Evolutionary conservation across 331 rosid species (phyloP).

Genomic region (Erythrophleum ivorense): DNA sequence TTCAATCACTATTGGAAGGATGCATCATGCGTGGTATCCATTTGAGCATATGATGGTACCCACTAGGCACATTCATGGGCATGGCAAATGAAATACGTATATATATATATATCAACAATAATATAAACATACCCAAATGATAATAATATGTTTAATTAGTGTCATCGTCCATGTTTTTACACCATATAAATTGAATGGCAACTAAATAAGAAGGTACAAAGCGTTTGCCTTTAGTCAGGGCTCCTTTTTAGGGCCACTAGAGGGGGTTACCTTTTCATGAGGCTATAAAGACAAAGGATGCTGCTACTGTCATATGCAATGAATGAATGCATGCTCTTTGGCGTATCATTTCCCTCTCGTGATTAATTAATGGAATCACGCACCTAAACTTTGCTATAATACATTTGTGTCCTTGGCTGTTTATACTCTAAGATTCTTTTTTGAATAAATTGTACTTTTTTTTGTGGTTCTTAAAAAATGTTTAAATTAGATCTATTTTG

Average conservation of each 20-base stretch:
- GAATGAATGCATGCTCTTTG: constrained; percentile 43
- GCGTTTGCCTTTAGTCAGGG: too few species aligned
- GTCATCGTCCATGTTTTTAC: too few species aligned
- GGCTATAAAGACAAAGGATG: constrained; percentile 40
- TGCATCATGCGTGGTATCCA: constrained; percentile 15
- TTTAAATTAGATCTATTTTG: too few species aligned
- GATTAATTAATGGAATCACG: background rate
- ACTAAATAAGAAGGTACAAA: too few species aligned
- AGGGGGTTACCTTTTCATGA: constrained; percentile 31
- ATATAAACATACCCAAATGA: too few species aligned
- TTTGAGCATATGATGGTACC: background rate
- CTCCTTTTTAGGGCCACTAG: too few species aligned
- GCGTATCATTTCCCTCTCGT: background rate
- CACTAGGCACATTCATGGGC: background rate
- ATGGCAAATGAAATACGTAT: too few species aligned
- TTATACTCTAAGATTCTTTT: background rate
- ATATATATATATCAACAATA: too few species aligned
- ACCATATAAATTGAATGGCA: too few species aligned
- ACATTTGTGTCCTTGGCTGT: background rate
- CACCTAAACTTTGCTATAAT: background rate
- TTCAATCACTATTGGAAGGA: background rate
- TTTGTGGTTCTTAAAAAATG: too few species aligned
- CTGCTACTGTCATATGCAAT: constrained; percentile 45
- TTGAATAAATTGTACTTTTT: too few species aligned
- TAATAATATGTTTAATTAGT: too few species aligned